These are phyloP conservation scores for Leccinum variabile DNA, from an alignment of 1,284 basidiomycete genomes.

Conservation along the genomic window DNA sequence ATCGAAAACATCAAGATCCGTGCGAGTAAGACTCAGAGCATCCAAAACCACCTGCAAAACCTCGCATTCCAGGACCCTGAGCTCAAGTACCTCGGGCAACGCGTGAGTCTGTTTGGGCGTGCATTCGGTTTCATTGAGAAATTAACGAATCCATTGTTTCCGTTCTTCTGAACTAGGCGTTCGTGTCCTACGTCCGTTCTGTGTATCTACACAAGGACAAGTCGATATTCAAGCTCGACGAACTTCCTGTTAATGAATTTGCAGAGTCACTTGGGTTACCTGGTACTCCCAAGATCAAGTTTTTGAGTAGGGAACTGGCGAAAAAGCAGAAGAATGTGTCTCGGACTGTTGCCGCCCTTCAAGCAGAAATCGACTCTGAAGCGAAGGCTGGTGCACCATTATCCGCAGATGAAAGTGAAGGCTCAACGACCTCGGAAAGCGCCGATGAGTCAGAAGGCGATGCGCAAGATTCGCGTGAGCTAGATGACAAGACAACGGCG, in stretches of 20 bases:
- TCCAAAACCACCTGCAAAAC: slow-evolving; percentile 89
- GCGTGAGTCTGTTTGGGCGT: slow-evolving; percentile 51
- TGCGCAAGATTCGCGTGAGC: background rate
- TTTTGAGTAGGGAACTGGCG: slow-evolving; percentile 72
- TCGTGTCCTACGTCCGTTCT: slow-evolving; percentile 94
- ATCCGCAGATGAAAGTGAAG: slow-evolving; percentile 36
- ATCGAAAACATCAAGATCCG: slow-evolving; percentile 89
- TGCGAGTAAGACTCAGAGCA: slow-evolving; percentile 84
- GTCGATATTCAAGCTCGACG: slow-evolving; percentile 82
- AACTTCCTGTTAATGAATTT: slow-evolving; percentile 82
- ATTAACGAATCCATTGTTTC: slow-evolving; percentile 10
- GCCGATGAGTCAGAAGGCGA: slow-evolving; percentile 25
- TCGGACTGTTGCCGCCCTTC: slow-evolving; percentile 40
- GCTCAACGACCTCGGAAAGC: slow-evolving; percentile 26
- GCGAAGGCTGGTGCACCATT: slow-evolving; percentile 21
- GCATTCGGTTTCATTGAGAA: background rate
- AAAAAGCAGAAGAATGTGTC: slow-evolving; percentile 77
- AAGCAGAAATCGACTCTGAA: slow-evolving; percentile 39
- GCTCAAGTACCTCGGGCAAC: slow-evolving; percentile 95
- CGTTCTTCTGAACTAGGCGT: slow-evolving; percentile 59
- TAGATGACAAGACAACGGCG: background rate
- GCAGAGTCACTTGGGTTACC: slow-evolving; percentile 92
- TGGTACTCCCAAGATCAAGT: slow-evolving; percentile 95
- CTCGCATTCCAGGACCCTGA: slow-evolving; percentile 95
- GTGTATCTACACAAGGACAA: slow-evolving; percentile 95